Base-by-base conservation (phyloP, 768 basidiomycete species). In the Trichaptum fuscoviolaceum region DNA sequence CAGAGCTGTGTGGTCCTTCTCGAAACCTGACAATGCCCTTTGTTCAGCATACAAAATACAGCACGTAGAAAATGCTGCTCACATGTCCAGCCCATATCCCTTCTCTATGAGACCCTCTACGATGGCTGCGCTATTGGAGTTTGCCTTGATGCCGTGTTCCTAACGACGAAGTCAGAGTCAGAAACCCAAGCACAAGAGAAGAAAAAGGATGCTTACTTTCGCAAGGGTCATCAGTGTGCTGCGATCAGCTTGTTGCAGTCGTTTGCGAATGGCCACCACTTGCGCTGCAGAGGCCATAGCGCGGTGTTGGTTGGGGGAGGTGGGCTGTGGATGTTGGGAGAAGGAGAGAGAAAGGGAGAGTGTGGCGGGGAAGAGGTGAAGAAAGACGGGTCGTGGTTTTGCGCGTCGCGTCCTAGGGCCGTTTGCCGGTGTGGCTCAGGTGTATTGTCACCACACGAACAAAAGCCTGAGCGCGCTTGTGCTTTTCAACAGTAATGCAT, bases 341-440 rank as follows among this genome's bases (percentile, higher is more conserved):
- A 75, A 83, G 91, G 74, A 84, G 81, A 68, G 90, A 93, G 73
- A 81, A 93, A 72, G 82, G 93, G 75, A 81, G 93, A 84, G 83
- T 71, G 93, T 95, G 73, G 92, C 93, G n/a, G 89, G 85, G 75
- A 52, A 52, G 42, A 52, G 42, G 42, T 52, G 42, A 52, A 52
- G 42, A 52, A 52, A 52, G 42, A 20, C 42, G 42, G 42, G 42
- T 52, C 42, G 42, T 15, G 42, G 42, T 20, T 52, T 52, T 52
- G 42, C 42, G 42, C 42, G 42, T 52, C 42, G 42, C 42, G 42
- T 52, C 42, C 42, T 52, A 52, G 42, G 42, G 42, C 42, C 42
- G 42, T 52, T 20, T 52, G 15, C 42, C 42, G 42, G 42, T 52
- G 42, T 52, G 42, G 42, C 42, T 52, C 42, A 52, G 42, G 17